A percentile compares a stretch with the other conserved stretches of the same genome.
These are phyloP conservation scores for Sclerotinia nivalis DNA, from an alignment of 2,329 filamentous ascomycete genomes.

Conservation along the genomic window DNA sequence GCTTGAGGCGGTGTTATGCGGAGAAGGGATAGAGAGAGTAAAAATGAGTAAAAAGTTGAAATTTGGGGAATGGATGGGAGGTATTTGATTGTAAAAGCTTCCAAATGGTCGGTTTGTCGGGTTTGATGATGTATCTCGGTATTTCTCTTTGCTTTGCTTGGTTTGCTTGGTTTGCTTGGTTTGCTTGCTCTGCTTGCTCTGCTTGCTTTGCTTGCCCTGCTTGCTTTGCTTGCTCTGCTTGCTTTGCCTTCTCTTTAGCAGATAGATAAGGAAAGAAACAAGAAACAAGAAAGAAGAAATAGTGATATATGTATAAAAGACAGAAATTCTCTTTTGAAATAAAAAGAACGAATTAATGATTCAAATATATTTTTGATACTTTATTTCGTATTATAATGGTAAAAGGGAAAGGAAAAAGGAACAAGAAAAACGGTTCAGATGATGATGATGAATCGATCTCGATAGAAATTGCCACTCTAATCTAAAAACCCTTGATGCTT, in stretches of 20 bases:
- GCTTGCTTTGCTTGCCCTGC: not conserved
- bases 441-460: not conserved
- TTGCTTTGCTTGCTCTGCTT: not conserved
- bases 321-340: too few species aligned
- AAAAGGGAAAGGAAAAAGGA: not conserved
- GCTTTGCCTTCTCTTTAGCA: not conserved
- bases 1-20: not conserved
- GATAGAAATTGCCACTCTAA: not conserved
- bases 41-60: not conserved
- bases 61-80: not conserved
- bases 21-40: not conserved
- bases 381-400: not conserved
- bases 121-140: not conserved
- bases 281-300: not conserved
- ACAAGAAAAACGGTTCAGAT: not conserved
- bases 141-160: not conserved
- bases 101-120: not conserved
- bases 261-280: not conserved
- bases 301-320: not conserved
- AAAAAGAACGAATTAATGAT: not conserved
- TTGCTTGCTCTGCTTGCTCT: not conserved
- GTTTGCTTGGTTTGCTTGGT: not conserved
- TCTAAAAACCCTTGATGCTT: slow-evolving; percentile 1
- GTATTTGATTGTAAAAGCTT: not conserved
- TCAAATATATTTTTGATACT: not conserved